Base-by-base conservation (phyloP, 371 early-diverging fungal genomes). In the Mortierella sp. region DNA sequence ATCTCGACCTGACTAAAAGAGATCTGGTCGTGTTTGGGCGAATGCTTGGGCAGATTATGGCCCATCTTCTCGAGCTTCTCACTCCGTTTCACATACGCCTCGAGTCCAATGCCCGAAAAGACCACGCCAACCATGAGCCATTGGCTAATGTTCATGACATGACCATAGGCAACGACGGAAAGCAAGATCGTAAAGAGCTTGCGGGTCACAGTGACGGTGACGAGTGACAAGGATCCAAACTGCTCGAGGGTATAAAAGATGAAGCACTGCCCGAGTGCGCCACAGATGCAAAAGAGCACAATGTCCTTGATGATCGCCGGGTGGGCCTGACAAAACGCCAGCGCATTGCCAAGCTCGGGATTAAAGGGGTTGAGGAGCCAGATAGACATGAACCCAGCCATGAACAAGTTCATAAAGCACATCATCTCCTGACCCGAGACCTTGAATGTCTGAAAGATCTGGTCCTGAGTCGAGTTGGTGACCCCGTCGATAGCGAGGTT, bases 381-480 rank as follows among this genome's bases (percentile, higher is more conserved):
- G 30, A 72, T 25, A 2, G 85, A 69, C 88, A 96, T 94, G 55
- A 93, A 81, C 6, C 85, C 23, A 0, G 92, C 85, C 45, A 95
- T 90, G 75, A 94, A 88, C 21, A 94, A 74, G 83, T 98, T 99
- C 97, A 98, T 96, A 77, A 88, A 95, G 79, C 95, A 93, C 99
- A 99, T 99, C 98, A 99, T 97, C 53, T 95, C 93, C 64, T 94
- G 91, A 7, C 98, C 96, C 0, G 92, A 87, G 16, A 90, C 89
- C 47, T 88, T 86, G 84, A 88, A 93, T n/a, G 88, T 86, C 46
- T 87, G 86, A 81, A 98, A 96, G 45, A 98, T 91, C 63, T 94
- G 92, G 82, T 99, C 99, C 84, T 99, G 99, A 0, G 95, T 93
- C 19, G 97, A 93, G 86, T 97, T 99, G n/a, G 95, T 95, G 28